Evolutionary conservation across 352 stramenopile genomes (phyloP), one percentile per base, ranked within the genome.

Genomic region (Phytophthora quininea): DNA sequence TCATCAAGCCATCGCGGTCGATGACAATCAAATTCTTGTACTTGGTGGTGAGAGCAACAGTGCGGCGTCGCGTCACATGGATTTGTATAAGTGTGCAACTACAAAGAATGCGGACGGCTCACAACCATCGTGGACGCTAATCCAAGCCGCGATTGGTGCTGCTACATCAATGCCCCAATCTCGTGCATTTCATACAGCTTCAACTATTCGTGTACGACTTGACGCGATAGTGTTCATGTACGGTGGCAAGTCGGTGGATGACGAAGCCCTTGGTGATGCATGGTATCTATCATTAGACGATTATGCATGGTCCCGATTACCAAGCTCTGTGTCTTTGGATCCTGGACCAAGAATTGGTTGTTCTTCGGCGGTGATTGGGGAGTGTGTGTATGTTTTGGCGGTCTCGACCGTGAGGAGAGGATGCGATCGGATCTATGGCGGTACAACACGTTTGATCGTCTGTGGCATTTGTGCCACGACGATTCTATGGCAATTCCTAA

Each of bases 361-460:
- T 29, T 82, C 83, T 0, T 81, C 79, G 30, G 67, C 74, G 38
- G 89, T 91, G 11, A 92, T 95, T 30, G 89, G 89, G 5, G 89
- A 96, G 54, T 91, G 77, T 43, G 86, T 96, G 2, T 96, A 89
- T 43, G 53, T 96, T 0, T 95, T 61, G 89, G 87, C 42, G 89
- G 89, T 1, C 71, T 90, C 58, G 88, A 95, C 65, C 86, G 86
- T 43, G 88, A 93, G 67, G 86, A 92, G 48, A 90, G 89, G 38
- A 71, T 89, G 15, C 75, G 87, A 31, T 81, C 87, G 3, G 89
- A 95, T 57, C 64, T 96, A 14, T 96, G 89, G 89, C 69, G 85
- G 12, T 95, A 94, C 60, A 95, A 95, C 60, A 92, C 86, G 2
- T 96, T 96, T 64, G 89, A 96, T 56, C 86, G 88, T 15, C 69